Base-by-base conservation (phyloP, 2,329 filamentous ascomycete genomes). In the Septoria petroselini region DNA sequence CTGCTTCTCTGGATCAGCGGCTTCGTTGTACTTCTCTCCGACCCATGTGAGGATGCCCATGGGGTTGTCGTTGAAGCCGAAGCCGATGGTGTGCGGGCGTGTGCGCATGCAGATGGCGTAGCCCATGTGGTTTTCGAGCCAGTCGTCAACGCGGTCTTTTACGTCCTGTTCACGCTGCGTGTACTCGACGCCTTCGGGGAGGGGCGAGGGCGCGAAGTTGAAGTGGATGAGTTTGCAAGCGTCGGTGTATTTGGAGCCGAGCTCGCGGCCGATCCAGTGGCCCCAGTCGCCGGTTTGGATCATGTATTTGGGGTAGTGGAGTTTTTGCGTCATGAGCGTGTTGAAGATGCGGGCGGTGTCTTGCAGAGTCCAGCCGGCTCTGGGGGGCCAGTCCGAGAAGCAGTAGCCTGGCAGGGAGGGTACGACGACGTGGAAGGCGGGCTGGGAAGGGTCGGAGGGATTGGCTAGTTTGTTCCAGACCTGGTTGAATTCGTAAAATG, bases 391-490 rank as follows among this genome's bases (percentile, higher is more conserved):
- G 12, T 60, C 58, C 1, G 67, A 75, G 68, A 81, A 76, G 59
- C 77, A 71, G 53, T 71, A 78, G 40, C 77, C 76, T 1, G 80
- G 79, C 3, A 83, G 66, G 3, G 77, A 81, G 0, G 80, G 80
- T 0, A 78, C 78, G 0, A 83, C 75, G 8, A 82, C 69, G 48
- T 83, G 74, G 55, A 83, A 84, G 0, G 75, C 70, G 1, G 59
- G 57, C 12, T 30, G 17, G 58, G 48, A 41, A 3, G 59, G 43
- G 1, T 68, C 74, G n/a, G 47, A 25, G 7, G 57, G 57, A 3
- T 64, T 54, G 5, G 68, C 57, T 3, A 74, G 54, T 21, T 65
- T 59, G 41, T 64, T 52, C 62, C 70, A 70, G 30, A 71, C 64
- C 50, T 66, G 69, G 35, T 61, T 69, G 55, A 72, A 73, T 54